These are phyloP conservation scores for Hymenoscyphus scutula DNA, from an alignment of 2,329 filamentous ascomycete species.

Conservation along the genomic window DNA sequence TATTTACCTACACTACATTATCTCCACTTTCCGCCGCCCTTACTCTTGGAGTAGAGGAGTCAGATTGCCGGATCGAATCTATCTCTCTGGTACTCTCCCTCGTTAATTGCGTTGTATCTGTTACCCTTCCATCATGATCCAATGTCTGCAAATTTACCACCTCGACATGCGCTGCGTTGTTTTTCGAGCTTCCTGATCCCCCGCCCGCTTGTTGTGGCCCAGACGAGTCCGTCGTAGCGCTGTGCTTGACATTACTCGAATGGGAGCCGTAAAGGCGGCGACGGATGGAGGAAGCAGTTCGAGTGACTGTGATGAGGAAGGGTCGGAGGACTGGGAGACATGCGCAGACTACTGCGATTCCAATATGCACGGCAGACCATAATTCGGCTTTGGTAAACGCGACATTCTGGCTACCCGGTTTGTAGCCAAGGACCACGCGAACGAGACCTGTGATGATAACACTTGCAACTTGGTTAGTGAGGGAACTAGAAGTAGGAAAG, in stretches of 20 bases:
- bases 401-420: constrained; percentile 16
- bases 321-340: constrained; percentile 19
- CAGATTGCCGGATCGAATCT: neutral
- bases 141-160: neutral
- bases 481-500: neutral
- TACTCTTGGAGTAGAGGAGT: neutral
- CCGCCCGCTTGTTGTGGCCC: neutral
- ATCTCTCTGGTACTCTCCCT: neutral
- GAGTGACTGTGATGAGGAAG: neutral
- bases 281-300: neutral
- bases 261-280: neutral
- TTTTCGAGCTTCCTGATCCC: neutral
- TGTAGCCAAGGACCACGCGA: constrained; percentile 16
- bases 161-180: neutral
- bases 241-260: neutral
- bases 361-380: constrained; percentile 18
- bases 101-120: constrained; percentile 6
- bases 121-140: neutral
- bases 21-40: neutral
- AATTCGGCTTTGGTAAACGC: constrained; percentile 18
- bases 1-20: neutral
- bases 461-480: constrained; percentile 6
- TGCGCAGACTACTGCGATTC: constrained; percentile 20
- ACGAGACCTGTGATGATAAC: constrained; percentile 18
- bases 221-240: neutral